Percentiles rank a stretch among this genome's conserved stretches.
phyloP scores from a whole-genome alignment of 768 basidiomycete genomes.

The Pisolithus orientalis region DNA sequence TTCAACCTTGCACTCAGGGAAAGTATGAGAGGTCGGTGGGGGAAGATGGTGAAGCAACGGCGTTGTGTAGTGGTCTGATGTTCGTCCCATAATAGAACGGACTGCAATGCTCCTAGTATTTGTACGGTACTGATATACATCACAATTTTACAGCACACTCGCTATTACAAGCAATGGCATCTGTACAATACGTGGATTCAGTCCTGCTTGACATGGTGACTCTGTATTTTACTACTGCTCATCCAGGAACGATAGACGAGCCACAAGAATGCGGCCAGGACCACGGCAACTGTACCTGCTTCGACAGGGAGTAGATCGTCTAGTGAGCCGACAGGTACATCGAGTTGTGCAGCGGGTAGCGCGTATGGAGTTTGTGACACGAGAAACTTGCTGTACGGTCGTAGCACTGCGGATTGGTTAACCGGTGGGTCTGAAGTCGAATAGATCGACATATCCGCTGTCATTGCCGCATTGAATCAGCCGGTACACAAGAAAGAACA shows the following conservation, averaged over 20 bases:
- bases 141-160: constrained; percentile 5
- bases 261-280: constrained; percentile 30
- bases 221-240: constrained; percentile 15
- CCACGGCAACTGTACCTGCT: constrained; percentile 26
- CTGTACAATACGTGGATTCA: constrained; percentile 7
- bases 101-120: constrained; percentile 14
- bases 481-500: neutral
- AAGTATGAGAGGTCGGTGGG: constrained; percentile 78
- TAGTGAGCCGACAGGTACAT: constrained; percentile 30
- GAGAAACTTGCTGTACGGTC: constrained; percentile 12
- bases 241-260: constrained; percentile 22
- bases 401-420: constrained; percentile 18
- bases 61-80: constrained; percentile 58
- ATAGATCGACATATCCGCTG: neutral
- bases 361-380: constrained; percentile 5
- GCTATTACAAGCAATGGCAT: constrained; percentile 15
- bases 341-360: constrained; percentile 10
- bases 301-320: constrained; percentile 29
- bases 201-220: constrained; percentile 20
- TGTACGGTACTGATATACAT: constrained; percentile 24
- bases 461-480: constrained; percentile 3
- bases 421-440: constrained; percentile 15
- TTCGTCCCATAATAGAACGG: constrained; percentile 6
- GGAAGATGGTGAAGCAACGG: constrained; percentile 61
- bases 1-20: constrained; percentile 86